Percentiles rank a stretch among this genome's conserved stretches.
Conservation (phyloP, 2,329 filamentous ascomycete species). For the Stachybotrys chartarum region DNA sequence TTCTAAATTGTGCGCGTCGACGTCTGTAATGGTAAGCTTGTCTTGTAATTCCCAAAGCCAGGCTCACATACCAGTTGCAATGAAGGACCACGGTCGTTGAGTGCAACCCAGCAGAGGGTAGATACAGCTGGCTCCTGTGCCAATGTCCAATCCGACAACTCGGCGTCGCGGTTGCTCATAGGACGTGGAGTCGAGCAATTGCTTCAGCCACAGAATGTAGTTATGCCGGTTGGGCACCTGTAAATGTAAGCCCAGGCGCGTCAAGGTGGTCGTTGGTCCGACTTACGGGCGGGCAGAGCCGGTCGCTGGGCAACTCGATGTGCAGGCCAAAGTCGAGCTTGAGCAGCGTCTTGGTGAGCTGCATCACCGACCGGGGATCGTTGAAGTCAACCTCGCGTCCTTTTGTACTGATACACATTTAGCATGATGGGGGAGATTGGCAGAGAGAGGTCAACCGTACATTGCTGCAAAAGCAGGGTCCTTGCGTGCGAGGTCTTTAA, state of each 20-base stretch:
- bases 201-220: constrained; percentile 85
- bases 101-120: constrained; percentile 77
- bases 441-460: constrained; percentile 18
- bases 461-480: constrained; percentile 34
- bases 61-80: constrained; percentile 46
- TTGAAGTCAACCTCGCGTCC: constrained; percentile 66
- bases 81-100: constrained; percentile 62
- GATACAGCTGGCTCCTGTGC: constrained; percentile 85
- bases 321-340: constrained; percentile 65
- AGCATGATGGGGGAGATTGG: background rate
- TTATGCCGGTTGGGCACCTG: constrained; percentile 65
- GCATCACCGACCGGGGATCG: constrained; percentile 69
- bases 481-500: constrained; percentile 30
- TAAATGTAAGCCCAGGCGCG: constrained; percentile 1
- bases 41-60: background rate
- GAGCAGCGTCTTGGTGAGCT: constrained; percentile 73
- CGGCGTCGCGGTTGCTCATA: constrained; percentile 41
- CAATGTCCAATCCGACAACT: constrained; percentile 72
- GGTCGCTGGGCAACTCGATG: constrained; percentile 65
- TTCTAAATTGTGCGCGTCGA: constrained; percentile 62
- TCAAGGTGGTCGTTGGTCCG: background rate
- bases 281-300: constrained; percentile 77
- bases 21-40: constrained; percentile 40
- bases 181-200: constrained; percentile 65
- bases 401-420: constrained; percentile 11